Evolutionary conservation across 305 asterid species (phyloP).

Genomic region (Rubia tinctorum): DNA sequence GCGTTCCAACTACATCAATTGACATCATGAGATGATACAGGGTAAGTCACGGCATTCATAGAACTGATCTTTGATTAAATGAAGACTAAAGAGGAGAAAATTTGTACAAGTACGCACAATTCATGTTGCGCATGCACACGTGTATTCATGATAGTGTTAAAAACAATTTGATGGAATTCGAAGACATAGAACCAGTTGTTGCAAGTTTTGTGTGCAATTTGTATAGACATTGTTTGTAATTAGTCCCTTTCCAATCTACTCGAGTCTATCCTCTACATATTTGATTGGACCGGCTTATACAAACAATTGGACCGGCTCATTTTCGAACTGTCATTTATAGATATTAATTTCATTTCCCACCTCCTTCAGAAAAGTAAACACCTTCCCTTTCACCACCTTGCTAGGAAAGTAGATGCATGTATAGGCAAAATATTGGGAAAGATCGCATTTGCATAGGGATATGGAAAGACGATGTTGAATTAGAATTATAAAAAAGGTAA

Average conservation of each 20-base stretch:
- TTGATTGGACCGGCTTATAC: no score
- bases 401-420: no score
- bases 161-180: not conserved
- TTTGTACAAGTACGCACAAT: conserved; percentile 4
- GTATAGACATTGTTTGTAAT: not conserved
- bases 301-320: not conserved
- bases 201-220: not conserved
- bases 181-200: not conserved
- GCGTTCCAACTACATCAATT: no score
- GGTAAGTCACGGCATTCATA: not conserved
- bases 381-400: not conserved
- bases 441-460: no score
- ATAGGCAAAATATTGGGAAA: no score
- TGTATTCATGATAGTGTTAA: not conserved
- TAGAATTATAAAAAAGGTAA: no score
- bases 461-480: no score
- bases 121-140: not conserved
- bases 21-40: no score
- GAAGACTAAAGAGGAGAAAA: conserved; percentile 9
- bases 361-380: not conserved
- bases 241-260: not conserved
- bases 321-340: not conserved
- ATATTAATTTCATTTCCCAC: not conserved
- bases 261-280: not conserved
- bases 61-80: not conserved